Conservation (phyloP, 2,329 filamentous ascomycete genomes). For the Emergomyces pasteurianus region DNA sequence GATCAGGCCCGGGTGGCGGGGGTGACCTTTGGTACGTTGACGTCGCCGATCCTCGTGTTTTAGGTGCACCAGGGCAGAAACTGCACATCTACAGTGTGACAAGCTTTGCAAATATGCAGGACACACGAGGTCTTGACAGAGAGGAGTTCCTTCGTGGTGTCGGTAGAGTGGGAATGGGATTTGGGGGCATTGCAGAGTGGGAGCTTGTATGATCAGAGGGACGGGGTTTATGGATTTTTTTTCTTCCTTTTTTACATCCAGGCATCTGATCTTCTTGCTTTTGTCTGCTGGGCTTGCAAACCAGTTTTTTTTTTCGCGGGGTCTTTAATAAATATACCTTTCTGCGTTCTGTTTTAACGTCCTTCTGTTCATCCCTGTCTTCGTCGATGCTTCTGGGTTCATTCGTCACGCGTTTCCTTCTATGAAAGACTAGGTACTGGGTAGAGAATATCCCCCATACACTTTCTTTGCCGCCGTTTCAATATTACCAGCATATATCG, state of each 20-base stretch:
- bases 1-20: constrained; percentile 42
- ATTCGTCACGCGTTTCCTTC: background rate
- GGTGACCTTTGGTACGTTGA: constrained; percentile 75
- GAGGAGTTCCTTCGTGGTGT: constrained; percentile 37
- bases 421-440: background rate
- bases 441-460: no score
- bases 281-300: background rate
- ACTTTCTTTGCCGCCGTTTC: background rate
- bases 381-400: background rate
- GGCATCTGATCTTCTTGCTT: background rate
- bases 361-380: background rate
- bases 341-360: background rate
- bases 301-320: background rate
- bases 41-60: constrained; percentile 46
- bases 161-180: constrained; percentile 37
- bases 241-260: background rate
- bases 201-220: constrained; percentile 30
- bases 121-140: constrained; percentile 42
- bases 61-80: constrained; percentile 59
- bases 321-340: background rate
- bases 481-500: background rate
- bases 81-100: constrained; percentile 54
- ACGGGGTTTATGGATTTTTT: background rate
- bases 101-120: constrained; percentile 36
- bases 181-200: constrained; percentile 44